These are phyloP conservation scores for Phytophthora foliorum DNA, from an alignment of 352 stramenopile genomes.

Conservation along the genomic window DNA sequence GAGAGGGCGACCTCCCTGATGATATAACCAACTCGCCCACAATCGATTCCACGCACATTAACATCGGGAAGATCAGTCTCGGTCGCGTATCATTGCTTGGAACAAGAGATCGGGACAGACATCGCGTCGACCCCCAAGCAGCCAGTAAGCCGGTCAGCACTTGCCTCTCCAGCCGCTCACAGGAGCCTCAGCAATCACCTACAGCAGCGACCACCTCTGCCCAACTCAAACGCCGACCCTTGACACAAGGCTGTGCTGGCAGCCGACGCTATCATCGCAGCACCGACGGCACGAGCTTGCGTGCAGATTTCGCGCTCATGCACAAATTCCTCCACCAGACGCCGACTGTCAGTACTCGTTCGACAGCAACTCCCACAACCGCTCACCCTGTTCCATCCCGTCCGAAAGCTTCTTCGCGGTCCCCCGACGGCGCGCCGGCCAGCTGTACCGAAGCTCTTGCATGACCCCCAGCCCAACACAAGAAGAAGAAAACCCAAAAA, in stretches of 20 bases:
- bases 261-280: slow-evolving; percentile 45
- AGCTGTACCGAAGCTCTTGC: slow-evolving; percentile 37
- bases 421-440: slow-evolving; percentile 24
- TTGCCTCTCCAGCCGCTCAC: slow-evolving; percentile 32
- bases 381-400: slow-evolving; percentile 22
- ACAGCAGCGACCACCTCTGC: slow-evolving; percentile 32
- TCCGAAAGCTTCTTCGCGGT: slow-evolving; percentile 34
- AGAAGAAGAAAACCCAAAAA: not conserved
- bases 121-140: slow-evolving; percentile 7
- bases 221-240: slow-evolving; percentile 49
- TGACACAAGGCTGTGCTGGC: slow-evolving; percentile 55
- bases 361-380: not conserved
- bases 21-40: slow-evolving; percentile 8
- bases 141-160: slow-evolving; percentile 12
- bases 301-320: slow-evolving; percentile 67
- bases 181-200: slow-evolving; percentile 30
- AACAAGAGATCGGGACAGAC: slow-evolving; percentile 44
- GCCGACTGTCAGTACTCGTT: slow-evolving; percentile 11
- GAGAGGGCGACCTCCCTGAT: slow-evolving; percentile 21
- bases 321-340: slow-evolving; percentile 80
- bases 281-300: slow-evolving; percentile 36
- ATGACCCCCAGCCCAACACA: slow-evolving; percentile 20
- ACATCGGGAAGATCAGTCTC: slow-evolving; percentile 72
- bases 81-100: slow-evolving; percentile 64
- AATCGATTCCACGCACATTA: slow-evolving; percentile 52